Percentiles rank a stretch among this genome's conserved stretches.
Conservation (phyloP, 78 protist genomes). For the Dictyostelium purpureum region DNA sequence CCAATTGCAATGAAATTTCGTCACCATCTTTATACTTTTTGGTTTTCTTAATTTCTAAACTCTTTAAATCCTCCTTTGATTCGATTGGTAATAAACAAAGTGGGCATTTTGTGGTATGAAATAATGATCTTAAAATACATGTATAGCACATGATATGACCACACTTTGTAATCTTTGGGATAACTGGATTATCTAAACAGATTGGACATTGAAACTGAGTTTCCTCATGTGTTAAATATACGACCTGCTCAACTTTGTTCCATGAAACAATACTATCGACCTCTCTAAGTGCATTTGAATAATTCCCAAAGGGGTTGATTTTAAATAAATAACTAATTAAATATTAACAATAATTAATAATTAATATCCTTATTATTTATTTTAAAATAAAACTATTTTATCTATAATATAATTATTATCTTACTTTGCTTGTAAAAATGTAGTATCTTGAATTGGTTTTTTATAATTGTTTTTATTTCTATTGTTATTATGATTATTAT, state of each 20-base stretch:
- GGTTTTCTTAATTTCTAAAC: neutral
- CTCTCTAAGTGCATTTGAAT: conserved; percentile 7
- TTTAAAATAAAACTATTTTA: neutral
- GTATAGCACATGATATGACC: conserved; percentile 55
- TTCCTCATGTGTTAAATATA: neutral
- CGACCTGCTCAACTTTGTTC: conserved; percentile 64
- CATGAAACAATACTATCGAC: conserved; percentile 44
- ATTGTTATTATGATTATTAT: neutral
- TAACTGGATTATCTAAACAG: conserved; percentile 59
- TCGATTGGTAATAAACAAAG: conserved; percentile 32
- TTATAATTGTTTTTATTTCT: neutral
- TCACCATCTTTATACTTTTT: conserved; percentile 9
- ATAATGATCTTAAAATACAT: conserved; percentile 35
- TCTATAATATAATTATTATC: neutral
- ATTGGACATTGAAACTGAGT: conserved; percentile 33
- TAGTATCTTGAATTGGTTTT: neutral
- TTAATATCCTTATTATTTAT: neutral
- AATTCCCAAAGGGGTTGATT: conserved; percentile 66
- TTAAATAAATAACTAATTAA: conserved; percentile 41
- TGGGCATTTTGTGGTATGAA: conserved; percentile 52
- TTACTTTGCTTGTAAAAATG: conserved; percentile 68
- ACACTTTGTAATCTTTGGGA: conserved; percentile 68
- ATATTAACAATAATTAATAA: neutral
- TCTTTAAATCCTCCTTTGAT: conserved; percentile 32
- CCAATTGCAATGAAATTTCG: neutral